Conservation (phyloP, 169 alveolate species). For the Plasmodium gonderi region DNA sequence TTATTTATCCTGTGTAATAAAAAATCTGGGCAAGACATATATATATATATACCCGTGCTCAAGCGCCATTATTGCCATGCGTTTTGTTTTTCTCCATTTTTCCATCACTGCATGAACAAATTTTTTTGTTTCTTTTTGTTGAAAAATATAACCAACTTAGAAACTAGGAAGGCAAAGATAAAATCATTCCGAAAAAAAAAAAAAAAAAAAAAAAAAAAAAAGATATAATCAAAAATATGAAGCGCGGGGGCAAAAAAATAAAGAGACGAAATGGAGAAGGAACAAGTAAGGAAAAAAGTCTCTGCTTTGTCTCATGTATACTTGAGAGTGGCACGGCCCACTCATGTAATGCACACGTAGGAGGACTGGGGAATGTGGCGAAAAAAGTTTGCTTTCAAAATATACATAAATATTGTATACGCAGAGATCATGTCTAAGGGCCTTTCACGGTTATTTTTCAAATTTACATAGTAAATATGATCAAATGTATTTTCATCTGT, state of each 20-base stretch:
- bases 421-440: slow-evolving; percentile 18
- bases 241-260: not conserved
- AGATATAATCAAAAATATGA: not conserved
- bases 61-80: not conserved
- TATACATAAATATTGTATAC: slow-evolving; percentile 56
- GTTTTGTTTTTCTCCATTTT: not conserved
- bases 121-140: not conserved
- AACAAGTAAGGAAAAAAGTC: no score
- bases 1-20: no score
- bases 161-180: not conserved
- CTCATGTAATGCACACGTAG: slow-evolving; percentile 11
- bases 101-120: not conserved
- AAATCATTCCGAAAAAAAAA: no score
- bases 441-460: not conserved
- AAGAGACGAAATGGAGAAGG: no score
- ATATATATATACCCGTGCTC: not conserved
- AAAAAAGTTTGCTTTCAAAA: slow-evolving; percentile 30
- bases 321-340: no score
- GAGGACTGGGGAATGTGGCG: slow-evolving; percentile 61
- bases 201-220: not conserved
- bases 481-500: slow-evolving; percentile 22
- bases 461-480: slow-evolving; percentile 45
- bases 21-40: no score
- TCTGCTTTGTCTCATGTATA: no score
- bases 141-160: not conserved